A percentile compares a stretch with the other conserved stretches of the same genome.
Evolutionary conservation across 768 basidiomycete species (phyloP).

Genomic region (Hericium coralloides): DNA sequence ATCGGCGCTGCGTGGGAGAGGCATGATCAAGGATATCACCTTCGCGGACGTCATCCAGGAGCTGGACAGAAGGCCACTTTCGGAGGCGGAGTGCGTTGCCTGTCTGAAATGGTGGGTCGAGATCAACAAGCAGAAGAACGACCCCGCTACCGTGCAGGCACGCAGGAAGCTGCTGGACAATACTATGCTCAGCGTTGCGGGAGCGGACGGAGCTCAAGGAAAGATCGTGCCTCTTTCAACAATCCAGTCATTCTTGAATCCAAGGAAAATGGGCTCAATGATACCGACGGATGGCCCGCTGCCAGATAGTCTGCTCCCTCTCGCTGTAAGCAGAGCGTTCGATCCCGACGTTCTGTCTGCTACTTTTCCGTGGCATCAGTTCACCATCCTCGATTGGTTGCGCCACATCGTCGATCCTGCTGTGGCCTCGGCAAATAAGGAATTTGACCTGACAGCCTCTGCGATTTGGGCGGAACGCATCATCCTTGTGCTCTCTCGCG

Average conservation of each 20-base stretch:
- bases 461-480: slow-evolving; percentile 77
- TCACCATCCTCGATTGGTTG: slow-evolving; percentile 72
- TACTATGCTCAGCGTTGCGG: slow-evolving; percentile 46
- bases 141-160: slow-evolving; percentile 31
- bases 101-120: slow-evolving; percentile 83
- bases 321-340: slow-evolving; percentile 54
- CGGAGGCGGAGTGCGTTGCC: slow-evolving; percentile 64
- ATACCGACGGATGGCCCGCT: slow-evolving; percentile 73
- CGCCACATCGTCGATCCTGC: slow-evolving; percentile 45
- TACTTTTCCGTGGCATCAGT: slow-evolving; percentile 72
- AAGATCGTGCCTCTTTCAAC: slow-evolving; percentile 60
- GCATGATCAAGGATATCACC: slow-evolving; percentile 63
- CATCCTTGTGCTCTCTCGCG: slow-evolving; percentile 50
- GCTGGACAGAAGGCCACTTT: slow-evolving; percentile 60
- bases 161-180: slow-evolving; percentile 62
- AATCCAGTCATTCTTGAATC: slow-evolving; percentile 66
- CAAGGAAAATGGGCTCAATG: slow-evolving; percentile 38
- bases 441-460: slow-evolving; percentile 58
- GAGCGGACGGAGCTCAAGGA: slow-evolving; percentile 25
- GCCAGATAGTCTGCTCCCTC: slow-evolving; percentile 63
- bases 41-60: slow-evolving; percentile 81
- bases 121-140: slow-evolving; percentile 30
- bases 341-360: slow-evolving; percentile 35
- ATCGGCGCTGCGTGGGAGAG: slow-evolving; percentile 46
- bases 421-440: slow-evolving; percentile 31